Conservation (phyloP, 1,139 yeast genomes). For the Yamadazyma oceani region DNA sequence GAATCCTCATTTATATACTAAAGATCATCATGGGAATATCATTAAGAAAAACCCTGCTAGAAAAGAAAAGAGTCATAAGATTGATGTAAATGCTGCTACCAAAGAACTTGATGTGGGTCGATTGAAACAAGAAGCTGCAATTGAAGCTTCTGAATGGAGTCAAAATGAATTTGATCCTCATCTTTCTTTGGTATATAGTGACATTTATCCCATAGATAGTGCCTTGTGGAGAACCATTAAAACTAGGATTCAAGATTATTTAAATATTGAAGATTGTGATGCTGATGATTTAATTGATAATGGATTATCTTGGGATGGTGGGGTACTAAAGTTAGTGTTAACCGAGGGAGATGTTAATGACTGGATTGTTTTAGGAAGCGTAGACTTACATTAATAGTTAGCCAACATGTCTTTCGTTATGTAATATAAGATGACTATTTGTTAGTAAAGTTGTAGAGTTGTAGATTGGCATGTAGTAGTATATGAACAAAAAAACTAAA, state of each 20-base stretch:
- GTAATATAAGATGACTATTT: conserved; percentile 1
- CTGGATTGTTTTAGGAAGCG: conserved; percentile 69
- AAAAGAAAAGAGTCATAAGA: conserved; percentile 15
- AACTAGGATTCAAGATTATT: conserved; percentile 67
- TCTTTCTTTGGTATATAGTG: conserved; percentile 69
- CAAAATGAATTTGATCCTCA: conserved; percentile 66
- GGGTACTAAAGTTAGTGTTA: conserved; percentile 64
- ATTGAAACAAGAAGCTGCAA: conserved; percentile 31
- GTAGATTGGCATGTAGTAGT: background rate
- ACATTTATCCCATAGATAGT: conserved; percentile 64
- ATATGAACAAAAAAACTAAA: conserved; percentile 2
- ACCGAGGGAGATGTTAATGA: conserved; percentile 76
- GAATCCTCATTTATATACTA: conserved; percentile 43
- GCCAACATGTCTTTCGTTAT: background rate
- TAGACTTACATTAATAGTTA: conserved; percentile 36
- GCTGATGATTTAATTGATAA: conserved; percentile 35
- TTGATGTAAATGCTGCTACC: conserved; percentile 8
- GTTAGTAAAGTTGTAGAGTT: background rate
- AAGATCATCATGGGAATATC: conserved; percentile 33
- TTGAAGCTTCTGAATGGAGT: conserved; percentile 56
- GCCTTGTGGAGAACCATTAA: conserved; percentile 67
- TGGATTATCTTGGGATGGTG: conserved; percentile 61
- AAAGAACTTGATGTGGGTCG: conserved; percentile 28
- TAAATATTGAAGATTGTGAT: conserved; percentile 53
- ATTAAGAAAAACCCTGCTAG: conserved; percentile 28